Evolutionary conservation across 2,329 filamentous ascomycete species (phyloP), one percentile per base, ranked within the genome.

Genomic region (Nannizziopsis barbatae): DNA sequence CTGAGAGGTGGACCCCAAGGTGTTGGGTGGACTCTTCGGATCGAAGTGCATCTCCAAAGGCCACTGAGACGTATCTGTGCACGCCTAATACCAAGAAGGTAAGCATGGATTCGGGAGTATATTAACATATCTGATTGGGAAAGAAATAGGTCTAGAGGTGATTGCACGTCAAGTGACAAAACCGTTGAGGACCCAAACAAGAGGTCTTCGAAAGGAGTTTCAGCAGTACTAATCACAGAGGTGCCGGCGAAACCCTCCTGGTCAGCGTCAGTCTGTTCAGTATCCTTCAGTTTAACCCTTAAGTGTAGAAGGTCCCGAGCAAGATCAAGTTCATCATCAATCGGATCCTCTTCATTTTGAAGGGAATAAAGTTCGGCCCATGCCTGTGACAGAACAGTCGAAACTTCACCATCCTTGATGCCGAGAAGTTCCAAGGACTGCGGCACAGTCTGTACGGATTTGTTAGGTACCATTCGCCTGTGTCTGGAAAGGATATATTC

Each of bases 141-240:
- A 22, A 96, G 77, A 58, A 96, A 94, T 27, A 98, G 76, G 61
- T 96, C 89, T 4, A 96, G 68, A 0, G 92, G 89, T 7, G 94
- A 79, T 35, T 82, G 78, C 54, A 95, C 73, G 49, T 83, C 77
- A 51, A 94, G 72, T 1, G 76, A 79, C 36, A 98, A 72, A 2
- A 72, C 69, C 4, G 82, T 83, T 0, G 88, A 81, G 0, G 82
- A 79, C 1, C 87, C 88, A 51, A 96, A 82, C 4, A 96, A 74
- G 0, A 95, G 71, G 56, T 90, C 88, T 46, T 80, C 78, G 62
- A 95, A 96, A 0, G 60, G 60, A 14, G 73, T 61, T 12, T 61
- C 62, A 3, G 70, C 66, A 2, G 76, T 65, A 10, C 67, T 62
- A 2, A 68, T 53, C 14, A 58, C 49, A 5, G 55, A 32, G 11